Percentiles rank a stretch among this genome's conserved stretches.
Conservation (phyloP, 169 alveolate species). For the Perkinsus marinus region DNA sequence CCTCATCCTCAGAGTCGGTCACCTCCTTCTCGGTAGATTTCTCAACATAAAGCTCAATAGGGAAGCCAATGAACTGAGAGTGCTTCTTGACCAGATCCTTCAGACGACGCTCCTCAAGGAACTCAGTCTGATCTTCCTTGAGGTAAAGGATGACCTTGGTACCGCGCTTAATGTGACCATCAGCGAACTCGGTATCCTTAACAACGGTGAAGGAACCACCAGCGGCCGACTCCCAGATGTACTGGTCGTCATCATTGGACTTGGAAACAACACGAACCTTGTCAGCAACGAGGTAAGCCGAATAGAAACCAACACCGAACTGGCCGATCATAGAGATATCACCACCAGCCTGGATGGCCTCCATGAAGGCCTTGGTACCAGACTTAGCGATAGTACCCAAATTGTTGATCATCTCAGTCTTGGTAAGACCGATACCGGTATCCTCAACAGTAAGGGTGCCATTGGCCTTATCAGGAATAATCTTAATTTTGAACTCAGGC, state of each 20-base stretch:
- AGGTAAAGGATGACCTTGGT: slow-evolving; percentile 85
- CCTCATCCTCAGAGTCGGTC: slow-evolving; percentile 93
- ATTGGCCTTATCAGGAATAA: slow-evolving; percentile 88
- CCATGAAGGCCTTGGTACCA: slow-evolving; percentile 98
- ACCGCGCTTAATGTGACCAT: slow-evolving; percentile 79
- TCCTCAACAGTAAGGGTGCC: slow-evolving; percentile 91
- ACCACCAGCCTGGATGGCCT: slow-evolving; percentile 92
- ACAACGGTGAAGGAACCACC: slow-evolving; percentile 96
- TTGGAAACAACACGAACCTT: slow-evolving; percentile 91
- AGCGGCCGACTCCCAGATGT: slow-evolving; percentile 96
- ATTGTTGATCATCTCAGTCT: slow-evolving; percentile 86
- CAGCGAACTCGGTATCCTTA: slow-evolving; percentile 54
- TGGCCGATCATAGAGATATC: slow-evolving; percentile 98
- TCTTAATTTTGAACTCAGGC: slow-evolving; percentile 82
- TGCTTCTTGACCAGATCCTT: slow-evolving; percentile 98
- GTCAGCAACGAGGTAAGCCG: slow-evolving; percentile 98
- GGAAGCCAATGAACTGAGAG: slow-evolving; percentile 98
- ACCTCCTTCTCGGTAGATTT: slow-evolving; percentile 95
- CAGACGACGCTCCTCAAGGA: slow-evolving; percentile 90
- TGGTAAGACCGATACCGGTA: slow-evolving; percentile 98
- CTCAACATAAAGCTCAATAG: slow-evolving; percentile 90
- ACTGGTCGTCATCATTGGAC: slow-evolving; percentile 88
- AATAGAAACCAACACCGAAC: slow-evolving; percentile 98
- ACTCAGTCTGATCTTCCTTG: slow-evolving; percentile 92
- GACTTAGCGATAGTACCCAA: slow-evolving; percentile 98